phyloP scores from a whole-genome alignment of 1,284 basidiomycete species.

The Melampsora larici-populina region DNA sequence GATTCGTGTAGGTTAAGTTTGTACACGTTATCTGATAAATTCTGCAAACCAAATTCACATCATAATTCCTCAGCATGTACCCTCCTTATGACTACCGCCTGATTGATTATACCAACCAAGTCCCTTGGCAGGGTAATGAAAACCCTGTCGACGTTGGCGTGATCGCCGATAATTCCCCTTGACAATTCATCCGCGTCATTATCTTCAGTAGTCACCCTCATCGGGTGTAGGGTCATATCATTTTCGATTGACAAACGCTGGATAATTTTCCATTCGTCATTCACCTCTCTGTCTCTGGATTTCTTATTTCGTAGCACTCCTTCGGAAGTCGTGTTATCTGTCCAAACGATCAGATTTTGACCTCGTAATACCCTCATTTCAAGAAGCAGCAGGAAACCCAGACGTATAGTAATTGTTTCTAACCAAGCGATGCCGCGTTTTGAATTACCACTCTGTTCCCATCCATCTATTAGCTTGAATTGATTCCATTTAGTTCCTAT shows the following conservation, averaged over 20 bases:
- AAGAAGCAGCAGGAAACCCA: background rate
- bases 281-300: background rate
- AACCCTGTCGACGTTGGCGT: background rate
- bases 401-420: background rate
- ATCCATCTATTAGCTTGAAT: background rate
- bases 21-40: too few relatives aligned
- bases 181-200: conserved; percentile 5
- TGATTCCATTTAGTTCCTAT: background rate
- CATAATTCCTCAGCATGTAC: background rate
- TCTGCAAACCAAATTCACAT: background rate
- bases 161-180: background rate
- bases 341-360: background rate
- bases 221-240: background rate
- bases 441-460: too few relatives aligned
- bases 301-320: background rate
- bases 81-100: background rate
- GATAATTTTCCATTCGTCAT: conserved; percentile 15
- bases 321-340: conserved; percentile 6
- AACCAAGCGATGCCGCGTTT: background rate
- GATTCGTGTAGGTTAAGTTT: too few relatives aligned
- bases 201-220: background rate
- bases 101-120: background rate
- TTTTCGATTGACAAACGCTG: background rate
- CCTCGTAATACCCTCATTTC: background rate
- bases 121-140: background rate